A percentile compares a stretch with the other conserved stretches of the same genome.
These are phyloP conservation scores for Capsicum rhomboideum DNA, from an alignment of 257 asterid species.

Conservation along the genomic window DNA sequence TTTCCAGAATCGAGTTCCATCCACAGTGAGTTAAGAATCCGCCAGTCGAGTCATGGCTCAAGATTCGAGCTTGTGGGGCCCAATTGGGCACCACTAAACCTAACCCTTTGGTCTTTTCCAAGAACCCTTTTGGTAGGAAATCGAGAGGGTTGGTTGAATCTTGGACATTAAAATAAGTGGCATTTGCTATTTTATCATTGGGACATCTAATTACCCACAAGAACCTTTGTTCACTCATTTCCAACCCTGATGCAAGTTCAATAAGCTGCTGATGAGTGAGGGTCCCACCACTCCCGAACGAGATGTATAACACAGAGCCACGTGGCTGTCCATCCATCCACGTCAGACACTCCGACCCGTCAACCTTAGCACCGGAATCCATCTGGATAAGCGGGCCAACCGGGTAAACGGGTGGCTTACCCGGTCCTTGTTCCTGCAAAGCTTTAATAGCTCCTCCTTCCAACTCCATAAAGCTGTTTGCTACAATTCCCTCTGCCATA, in stretches of 20 bases:
- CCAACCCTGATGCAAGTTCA: conserved; percentile 28
- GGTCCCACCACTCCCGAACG: conserved; percentile 79
- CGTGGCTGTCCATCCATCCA: conserved; percentile 68
- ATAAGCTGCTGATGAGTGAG: conserved; percentile 32
- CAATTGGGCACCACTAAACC: conserved; percentile 24
- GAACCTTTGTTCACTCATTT: conserved; percentile 29
- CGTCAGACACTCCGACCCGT: conserved; percentile 13
- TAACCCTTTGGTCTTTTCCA: conserved; percentile 11
- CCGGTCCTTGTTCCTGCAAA: conserved; percentile 12
- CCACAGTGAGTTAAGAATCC: conserved; percentile 54
- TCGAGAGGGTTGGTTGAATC: conserved; percentile 6
- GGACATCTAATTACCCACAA: conserved; percentile 32
- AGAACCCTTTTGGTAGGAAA: conserved; percentile 21
- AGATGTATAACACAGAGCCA: conserved; percentile 57
- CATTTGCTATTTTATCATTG: conserved; percentile 12
- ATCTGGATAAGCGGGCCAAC: conserved; percentile 54
- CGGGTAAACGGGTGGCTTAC: conserved; percentile 44
- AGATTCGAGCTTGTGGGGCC: conserved; percentile 29
- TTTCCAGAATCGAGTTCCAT: conserved; percentile 56
- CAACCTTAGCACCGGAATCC: background rate
- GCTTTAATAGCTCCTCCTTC: conserved; percentile 46
- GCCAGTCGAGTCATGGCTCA: conserved; percentile 16
- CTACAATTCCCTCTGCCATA: conserved; percentile 55
- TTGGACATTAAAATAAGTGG: conserved; percentile 11
- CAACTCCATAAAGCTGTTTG: conserved; percentile 49